phyloP scores from a whole-genome alignment of 352 stramenopile species.

The Phytophthora cryptogea region DNA sequence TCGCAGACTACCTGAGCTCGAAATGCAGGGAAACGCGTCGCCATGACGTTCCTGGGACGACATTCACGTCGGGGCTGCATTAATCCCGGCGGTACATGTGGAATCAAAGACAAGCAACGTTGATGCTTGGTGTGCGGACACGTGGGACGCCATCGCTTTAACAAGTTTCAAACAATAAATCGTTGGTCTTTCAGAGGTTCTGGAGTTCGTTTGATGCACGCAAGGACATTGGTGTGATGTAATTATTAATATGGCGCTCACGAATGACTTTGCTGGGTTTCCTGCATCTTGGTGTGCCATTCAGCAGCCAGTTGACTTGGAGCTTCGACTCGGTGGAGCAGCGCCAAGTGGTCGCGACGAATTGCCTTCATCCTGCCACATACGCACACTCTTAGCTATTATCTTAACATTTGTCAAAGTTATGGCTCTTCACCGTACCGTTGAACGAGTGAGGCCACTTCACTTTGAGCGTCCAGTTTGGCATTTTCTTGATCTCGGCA shows the following conservation, averaged over 20 bases:
- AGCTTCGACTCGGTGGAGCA: slow-evolving; percentile 26
- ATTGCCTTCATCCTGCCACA: slow-evolving; percentile 30
- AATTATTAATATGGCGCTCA: not conserved
- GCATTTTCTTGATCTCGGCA: slow-evolving; percentile 33
- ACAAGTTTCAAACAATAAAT: slow-evolving; percentile 7
- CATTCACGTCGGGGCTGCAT: too few relatives aligned
- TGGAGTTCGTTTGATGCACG: too few relatives aligned
- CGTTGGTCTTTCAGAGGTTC: too few relatives aligned
- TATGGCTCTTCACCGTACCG: slow-evolving; percentile 12
- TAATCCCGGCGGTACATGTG: not conserved
- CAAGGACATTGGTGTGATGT: too few relatives aligned
- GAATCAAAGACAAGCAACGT: slow-evolving; percentile 26
- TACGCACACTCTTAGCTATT: not conserved
- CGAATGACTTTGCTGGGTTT: slow-evolving; percentile 7
- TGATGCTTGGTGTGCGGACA: slow-evolving; percentile 10
- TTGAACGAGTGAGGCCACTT: slow-evolving; percentile 29
- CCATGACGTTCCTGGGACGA: too few relatives aligned
- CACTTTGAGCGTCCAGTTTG: slow-evolving; percentile 34
- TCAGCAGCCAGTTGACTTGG: slow-evolving; percentile 24
- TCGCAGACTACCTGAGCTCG: slow-evolving; percentile 14
- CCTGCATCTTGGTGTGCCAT: slow-evolving; percentile 27
- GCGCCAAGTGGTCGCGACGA: slow-evolving; percentile 31
- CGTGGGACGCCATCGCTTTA: slow-evolving; percentile 13
- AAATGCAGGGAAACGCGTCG: slow-evolving; percentile 7
- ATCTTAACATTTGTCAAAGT: not conserved